Percentiles rank a stretch among this genome's conserved stretches.
Evolutionary conservation across 768 basidiomycete genomes (phyloP).

Genomic region (Zangia roseola): DNA sequence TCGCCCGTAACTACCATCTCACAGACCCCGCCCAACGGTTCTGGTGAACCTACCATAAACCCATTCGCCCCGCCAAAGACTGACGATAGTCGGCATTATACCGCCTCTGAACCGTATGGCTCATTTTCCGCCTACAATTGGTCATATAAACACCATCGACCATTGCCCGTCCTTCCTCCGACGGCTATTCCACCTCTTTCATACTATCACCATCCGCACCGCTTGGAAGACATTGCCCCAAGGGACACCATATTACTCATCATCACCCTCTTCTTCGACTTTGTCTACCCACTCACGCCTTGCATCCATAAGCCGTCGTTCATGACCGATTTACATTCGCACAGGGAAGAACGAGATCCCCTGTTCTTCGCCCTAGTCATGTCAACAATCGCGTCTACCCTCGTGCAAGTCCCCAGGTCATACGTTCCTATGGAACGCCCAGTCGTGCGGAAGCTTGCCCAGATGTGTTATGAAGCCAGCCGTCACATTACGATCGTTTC

Average conservation of each 20-base stretch:
- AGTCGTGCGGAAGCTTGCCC: conserved; percentile 79
- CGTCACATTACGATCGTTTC: conserved; percentile 76
- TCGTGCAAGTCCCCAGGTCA: conserved; percentile 85
- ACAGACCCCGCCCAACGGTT: conserved; percentile 38
- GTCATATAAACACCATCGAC: conserved; percentile 65
- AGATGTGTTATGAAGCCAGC: conserved; percentile 81
- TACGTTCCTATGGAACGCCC: conserved; percentile 86
- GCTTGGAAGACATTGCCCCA: conserved; percentile 80
- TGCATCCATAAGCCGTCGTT: conserved; percentile 91
- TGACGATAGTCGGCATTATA: conserved; percentile 43
- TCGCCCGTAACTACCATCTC: conserved; percentile 35
- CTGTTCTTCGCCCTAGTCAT: conserved; percentile 90
- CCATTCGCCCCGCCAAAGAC: conserved; percentile 37
- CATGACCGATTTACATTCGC: conserved; percentile 81
- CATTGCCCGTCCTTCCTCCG: conserved; percentile 45
- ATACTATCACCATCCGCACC: conserved; percentile 69
- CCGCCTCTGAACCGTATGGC: conserved; percentile 54
- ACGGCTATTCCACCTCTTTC: conserved; percentile 56
- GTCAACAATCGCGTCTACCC: conserved; percentile 83
- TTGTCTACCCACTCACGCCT: conserved; percentile 88
- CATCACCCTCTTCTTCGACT: conserved; percentile 89
- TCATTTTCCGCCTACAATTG: conserved; percentile 68
- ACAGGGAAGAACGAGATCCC: conserved; percentile 82
- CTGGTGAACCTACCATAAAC: conserved; percentile 35
- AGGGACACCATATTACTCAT: conserved; percentile 79